phyloP scores from a whole-genome alignment of 2,329 filamentous ascomycete genomes.

The Fusarium sp. region DNA sequence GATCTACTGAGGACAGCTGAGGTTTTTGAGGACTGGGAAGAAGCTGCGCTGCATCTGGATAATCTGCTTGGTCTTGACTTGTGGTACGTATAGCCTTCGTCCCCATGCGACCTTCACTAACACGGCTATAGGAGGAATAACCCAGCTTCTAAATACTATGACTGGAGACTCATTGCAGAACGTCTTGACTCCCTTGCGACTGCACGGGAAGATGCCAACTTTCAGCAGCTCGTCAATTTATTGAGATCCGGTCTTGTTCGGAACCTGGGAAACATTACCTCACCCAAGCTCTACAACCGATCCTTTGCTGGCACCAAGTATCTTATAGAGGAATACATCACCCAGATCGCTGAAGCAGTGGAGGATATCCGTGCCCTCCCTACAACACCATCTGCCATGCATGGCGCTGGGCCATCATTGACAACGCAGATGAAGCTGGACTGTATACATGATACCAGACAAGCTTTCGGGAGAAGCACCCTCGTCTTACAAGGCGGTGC shows the following conservation, averaged over 20 bases:
- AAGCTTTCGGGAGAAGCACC: conserved; percentile 87
- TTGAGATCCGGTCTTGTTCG: conserved; percentile 82
- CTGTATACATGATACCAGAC: conserved; percentile 85
- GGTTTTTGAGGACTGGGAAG: conserved; percentile 87
- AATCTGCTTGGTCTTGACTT: conserved; percentile 81
- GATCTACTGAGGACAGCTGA: conserved; percentile 73
- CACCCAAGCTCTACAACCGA: conserved; percentile 82
- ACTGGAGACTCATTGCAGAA: conserved; percentile 84
- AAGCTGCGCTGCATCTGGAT: conserved; percentile 85
- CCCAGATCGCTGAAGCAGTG: conserved; percentile 83
- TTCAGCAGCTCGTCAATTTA: conserved; percentile 80
- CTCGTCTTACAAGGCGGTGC: conserved; percentile 90
- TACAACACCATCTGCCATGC: conserved; percentile 58
- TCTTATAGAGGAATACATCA: conserved; percentile 90
- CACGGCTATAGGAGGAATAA: conserved; percentile 75
- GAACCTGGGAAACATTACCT: conserved; percentile 91
- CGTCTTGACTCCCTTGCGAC: conserved; percentile 76
- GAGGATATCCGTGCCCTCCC: conserved; percentile 78
- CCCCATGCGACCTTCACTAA: conserved; percentile 18
- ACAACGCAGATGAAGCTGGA: conserved; percentile 85
- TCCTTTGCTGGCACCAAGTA: conserved; percentile 91
- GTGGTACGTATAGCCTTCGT: conserved; percentile 64
- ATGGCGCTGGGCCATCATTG: conserved; percentile 57
- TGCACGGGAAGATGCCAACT: conserved; percentile 76
- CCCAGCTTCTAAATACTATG: conserved; percentile 82